Percentiles rank a stretch among this genome's conserved stretches.
phyloP scores from a whole-genome alignment of 1,139 yeast genomes.

The Saccharomyces hybrid region DNA sequence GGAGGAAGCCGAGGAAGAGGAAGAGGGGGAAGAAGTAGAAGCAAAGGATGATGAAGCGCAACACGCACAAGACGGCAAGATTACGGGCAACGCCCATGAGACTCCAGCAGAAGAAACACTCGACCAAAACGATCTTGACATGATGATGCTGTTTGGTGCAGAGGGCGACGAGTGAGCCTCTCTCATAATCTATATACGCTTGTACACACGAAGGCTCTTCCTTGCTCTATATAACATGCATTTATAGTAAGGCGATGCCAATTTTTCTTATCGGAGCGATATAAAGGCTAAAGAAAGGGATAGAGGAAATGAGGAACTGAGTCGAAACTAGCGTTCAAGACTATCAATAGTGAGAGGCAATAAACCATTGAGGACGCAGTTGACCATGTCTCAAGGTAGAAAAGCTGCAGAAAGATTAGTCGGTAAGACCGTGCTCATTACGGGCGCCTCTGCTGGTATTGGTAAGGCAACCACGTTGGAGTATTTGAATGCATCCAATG shows the following conservation, averaged over 20 bases:
- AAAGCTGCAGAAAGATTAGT: slow-evolving; percentile 35
- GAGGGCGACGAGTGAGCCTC: slow-evolving; percentile 25
- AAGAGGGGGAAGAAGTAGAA: slow-evolving; percentile 3
- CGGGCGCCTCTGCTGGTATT: slow-evolving; percentile 48
- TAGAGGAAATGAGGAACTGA: background rate
- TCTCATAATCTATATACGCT: background rate
- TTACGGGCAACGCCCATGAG: background rate
- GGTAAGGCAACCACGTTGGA: slow-evolving; percentile 73
- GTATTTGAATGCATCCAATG: slow-evolving; percentile 62
- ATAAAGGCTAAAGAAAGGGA: background rate
- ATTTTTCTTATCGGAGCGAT: slow-evolving; percentile 3
- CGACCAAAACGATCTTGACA: slow-evolving; percentile 32
- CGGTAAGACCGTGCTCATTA: slow-evolving; percentile 40
- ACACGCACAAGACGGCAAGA: slow-evolving; percentile 1
- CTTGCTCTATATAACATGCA: background rate
- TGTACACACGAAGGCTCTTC: background rate
- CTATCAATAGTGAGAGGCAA: background rate
- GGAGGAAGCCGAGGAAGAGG: slow-evolving; percentile 29
- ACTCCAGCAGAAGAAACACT: slow-evolving; percentile 8
- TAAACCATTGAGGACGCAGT: background rate
- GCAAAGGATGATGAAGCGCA: slow-evolving; percentile 8
- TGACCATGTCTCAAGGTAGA: slow-evolving; percentile 36
- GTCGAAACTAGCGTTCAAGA: background rate
- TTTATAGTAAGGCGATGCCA: background rate
- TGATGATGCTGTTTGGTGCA: slow-evolving; percentile 34